Evolutionary conservation across 805 yeast species (phyloP), one percentile per base, ranked within the genome.

Genomic region (Pichia eremophila): DNA sequence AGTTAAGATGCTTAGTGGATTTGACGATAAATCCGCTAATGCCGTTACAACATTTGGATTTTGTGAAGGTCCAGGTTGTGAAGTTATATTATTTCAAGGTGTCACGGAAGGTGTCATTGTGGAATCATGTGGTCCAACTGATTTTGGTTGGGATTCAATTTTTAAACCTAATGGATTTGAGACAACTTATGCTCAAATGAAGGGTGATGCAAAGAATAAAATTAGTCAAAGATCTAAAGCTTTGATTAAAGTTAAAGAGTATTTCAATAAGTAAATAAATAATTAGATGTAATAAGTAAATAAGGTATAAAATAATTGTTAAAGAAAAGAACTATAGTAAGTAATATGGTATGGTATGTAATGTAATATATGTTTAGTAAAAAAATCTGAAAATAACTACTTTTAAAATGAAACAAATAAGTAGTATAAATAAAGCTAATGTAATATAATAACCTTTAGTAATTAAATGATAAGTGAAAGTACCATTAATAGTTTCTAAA

Each of bases 61-160:
- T 70, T 83, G 95, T 57, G 91, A 75, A 49, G 90, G 89, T 0
- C 85, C 95, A 2, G 95, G 81, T 7, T 49, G 70, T 39, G 83
- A 79, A 49, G 88, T 83, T n/a, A 64, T 74, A 53, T 69, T 88
- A 42, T 90, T 93, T 66, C 91, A 86, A 63, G 99, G 99, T 8
- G 66, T 78, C 41, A 85, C 95, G 1, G 71, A 75, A 12, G 99
- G 99, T 22, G 65, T 55, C 9, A 90, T 93, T 58, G 98, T 90
- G 7, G 73, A 81, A 17, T 14, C 19, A 35, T 67, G 72, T 50
- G 97, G 97, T 2, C 86, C 86, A 8, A 75, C 79, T 14, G 74
- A 76, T 50, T 93, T 93, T 63, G 99, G 99, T 2, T 93, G 96
- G 95, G 97, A 93, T 67, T 81, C 96, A 8, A 69, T 86, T 44